Base-by-base conservation (phyloP, 1,284 basidiomycete genomes). In the Melampsora larici-populina region DNA sequence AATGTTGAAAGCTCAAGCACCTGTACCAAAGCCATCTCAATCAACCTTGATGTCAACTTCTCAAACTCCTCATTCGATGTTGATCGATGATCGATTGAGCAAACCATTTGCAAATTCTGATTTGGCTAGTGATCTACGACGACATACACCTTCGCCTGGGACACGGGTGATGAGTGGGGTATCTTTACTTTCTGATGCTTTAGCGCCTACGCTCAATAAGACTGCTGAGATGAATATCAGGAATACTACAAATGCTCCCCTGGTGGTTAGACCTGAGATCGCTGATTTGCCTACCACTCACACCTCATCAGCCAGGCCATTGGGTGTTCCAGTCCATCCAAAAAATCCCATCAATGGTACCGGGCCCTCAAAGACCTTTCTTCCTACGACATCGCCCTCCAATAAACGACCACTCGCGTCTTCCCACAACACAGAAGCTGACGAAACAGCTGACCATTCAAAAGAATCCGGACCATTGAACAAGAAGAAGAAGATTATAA, bases 11-110 rank as follows among this genome's bases (percentile, higher is more conserved):
- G 24, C 75, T 40, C 66, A 60, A 24, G 40, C 68, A 46, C 67
- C 29, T 64, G 29, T 48, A 70, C 67, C 60, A 18, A 70, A 40
- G 13, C 66, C 62, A 62, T 63, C 60, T 36, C 36, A 78, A 46
- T 15, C 68, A 29, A 63, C 48, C 15, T 24, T 33, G 9, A 6
- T 24, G 33, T 60, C 74, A 48, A 60, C 55, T 43, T 67, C 60
- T 36, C 75, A 63, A 51, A 40, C 67, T 11, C 49, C 68, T 64
- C 67, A 63, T 49, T 31, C 51, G 26, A 60, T 60, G 24, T 60
- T 60, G 55, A 60, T 60, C 55, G 55, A 60, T 24, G 55, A 60
- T 60, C 55, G 55, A 24, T 31, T 60, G 29, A 29, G 24, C n/a
- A 60, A 60, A 29, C 55, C n/a, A 9, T 60, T 60, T 26, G 5